phyloP scores from a whole-genome alignment of 2,329 filamentous ascomycete species.

The Claviceps humidiphila region DNA sequence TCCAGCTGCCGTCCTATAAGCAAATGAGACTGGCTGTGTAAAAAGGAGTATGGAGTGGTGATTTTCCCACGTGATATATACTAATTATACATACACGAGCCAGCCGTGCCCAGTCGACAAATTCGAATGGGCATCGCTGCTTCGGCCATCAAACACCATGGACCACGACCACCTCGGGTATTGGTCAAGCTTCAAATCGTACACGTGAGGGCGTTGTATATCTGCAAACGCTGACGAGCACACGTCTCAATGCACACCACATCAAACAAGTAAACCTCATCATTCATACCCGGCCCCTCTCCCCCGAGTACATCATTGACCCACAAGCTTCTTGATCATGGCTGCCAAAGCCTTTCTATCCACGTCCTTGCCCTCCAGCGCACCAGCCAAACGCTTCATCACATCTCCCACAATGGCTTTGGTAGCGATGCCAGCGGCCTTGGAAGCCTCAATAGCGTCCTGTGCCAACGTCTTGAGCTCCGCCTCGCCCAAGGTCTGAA shows the following conservation, averaged over 20 bases:
- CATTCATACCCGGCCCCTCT: not conserved
- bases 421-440: constrained; percentile 27
- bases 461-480: constrained; percentile 43
- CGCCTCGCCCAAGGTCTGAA: constrained; percentile 43
- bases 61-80: not conserved
- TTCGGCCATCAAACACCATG: not conserved
- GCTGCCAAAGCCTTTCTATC: constrained; percentile 48
- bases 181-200: not conserved
- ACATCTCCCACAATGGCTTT: constrained; percentile 45
- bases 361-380: constrained; percentile 49
- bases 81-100: not conserved
- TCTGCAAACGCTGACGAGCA: not conserved
- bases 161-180: not conserved
- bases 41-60: no score
- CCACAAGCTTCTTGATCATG: constrained; percentile 41
- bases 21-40: no score
- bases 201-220: not conserved
- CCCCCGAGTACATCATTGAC: constrained; percentile 4
- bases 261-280: no score
- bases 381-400: constrained; percentile 45
- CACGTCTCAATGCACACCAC: not conserved
- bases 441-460: constrained; percentile 36
- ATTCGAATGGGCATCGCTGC: not conserved
- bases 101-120: not conserved
- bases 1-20: not conserved